Percentiles rank a stretch among this genome's conserved stretches.
These are phyloP conservation scores for Arabidopsis arenosa DNA, from an alignment of 345 rosid genomes.

Conservation along the genomic window DNA sequence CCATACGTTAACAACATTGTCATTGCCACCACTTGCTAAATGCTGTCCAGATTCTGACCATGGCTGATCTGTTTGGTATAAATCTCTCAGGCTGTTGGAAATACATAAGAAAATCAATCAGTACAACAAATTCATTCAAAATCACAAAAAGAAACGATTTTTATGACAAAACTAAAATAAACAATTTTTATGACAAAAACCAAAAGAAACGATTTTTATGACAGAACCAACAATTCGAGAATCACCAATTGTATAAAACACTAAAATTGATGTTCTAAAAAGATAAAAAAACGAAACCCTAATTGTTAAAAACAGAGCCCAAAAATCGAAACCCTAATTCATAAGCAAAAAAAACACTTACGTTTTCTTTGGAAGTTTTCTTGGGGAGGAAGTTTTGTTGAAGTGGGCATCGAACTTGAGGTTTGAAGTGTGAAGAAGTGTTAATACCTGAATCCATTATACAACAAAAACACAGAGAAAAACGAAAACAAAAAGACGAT, in stretches of 20 bases:
- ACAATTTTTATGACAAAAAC: neutral
- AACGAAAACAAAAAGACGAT: neutral
- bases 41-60: slow-evolving; percentile 52
- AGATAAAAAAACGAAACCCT: neutral
- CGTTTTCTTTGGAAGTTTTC: slow-evolving; percentile 49
- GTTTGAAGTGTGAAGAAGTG: slow-evolving; percentile 32
- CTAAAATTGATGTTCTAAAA: neutral
- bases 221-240: too few species aligned
- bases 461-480: neutral
- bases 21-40: slow-evolving; percentile 69
- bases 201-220: too few species aligned
- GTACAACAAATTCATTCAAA: neutral
- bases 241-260: neutral
- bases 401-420: slow-evolving; percentile 45
- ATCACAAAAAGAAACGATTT: neutral
- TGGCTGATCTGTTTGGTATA: slow-evolving; percentile 67
- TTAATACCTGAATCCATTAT: slow-evolving; percentile 25
- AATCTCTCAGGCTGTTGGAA: slow-evolving; percentile 57
- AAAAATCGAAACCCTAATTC: slow-evolving; percentile 15
- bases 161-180: neutral
- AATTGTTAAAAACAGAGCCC: neutral
- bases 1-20: slow-evolving; percentile 48
- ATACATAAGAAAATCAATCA: neutral
- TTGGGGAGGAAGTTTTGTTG: slow-evolving; percentile 43
- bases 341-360: neutral